Percentiles rank a stretch among this genome's conserved stretches.
These are phyloP conservation scores for Chernovozyma aurita DNA, from an alignment of 1,139 yeast species.

Conservation along the genomic window DNA sequence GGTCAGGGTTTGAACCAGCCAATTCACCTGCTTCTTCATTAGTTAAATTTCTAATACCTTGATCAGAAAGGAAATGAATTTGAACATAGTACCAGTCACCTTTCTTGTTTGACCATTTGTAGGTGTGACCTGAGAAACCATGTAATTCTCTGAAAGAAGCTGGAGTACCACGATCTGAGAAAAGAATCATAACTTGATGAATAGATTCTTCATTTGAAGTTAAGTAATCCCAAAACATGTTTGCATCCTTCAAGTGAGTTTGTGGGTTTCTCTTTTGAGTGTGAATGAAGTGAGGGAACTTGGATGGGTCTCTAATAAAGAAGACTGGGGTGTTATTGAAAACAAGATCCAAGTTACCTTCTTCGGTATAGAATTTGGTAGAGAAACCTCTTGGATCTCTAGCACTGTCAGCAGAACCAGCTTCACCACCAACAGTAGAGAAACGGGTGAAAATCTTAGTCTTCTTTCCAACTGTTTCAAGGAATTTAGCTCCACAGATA, in stretches of 20 bases:
- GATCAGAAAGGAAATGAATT: conserved; percentile 57
- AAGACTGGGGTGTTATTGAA: conserved; percentile 88
- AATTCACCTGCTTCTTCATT: conserved; percentile 55
- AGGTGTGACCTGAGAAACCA: conserved; percentile 71
- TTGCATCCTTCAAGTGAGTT: conserved; percentile 75
- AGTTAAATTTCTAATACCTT: conserved; percentile 53
- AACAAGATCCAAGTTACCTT: conserved; percentile 85
- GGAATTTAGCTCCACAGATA: conserved; percentile 64
- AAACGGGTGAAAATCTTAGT: conserved; percentile 72
- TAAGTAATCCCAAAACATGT: conserved; percentile 70
- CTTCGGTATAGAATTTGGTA: conserved; percentile 79
- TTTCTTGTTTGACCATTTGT: conserved; percentile 61
- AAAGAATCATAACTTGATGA: conserved; percentile 60
- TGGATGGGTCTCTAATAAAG: conserved; percentile 80
- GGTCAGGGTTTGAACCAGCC: conserved; percentile 63
- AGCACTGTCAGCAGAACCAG: conserved; percentile 79
- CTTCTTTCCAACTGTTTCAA: conserved; percentile 70
- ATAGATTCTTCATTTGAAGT: conserved; percentile 57
- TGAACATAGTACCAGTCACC: conserved; percentile 68
- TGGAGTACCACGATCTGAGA: conserved; percentile 70
- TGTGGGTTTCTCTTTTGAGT: conserved; percentile 79
- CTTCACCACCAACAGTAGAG: conserved; percentile 88
- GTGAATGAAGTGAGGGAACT: conserved; percentile 87
- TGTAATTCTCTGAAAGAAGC: conserved; percentile 61
- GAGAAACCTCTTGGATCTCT: conserved; percentile 91